Percentiles rank a stretch among this genome's conserved stretches.
phyloP scores from a whole-genome alignment of 345 rosid genomes.

The Dipteronia dyeriana region DNA sequence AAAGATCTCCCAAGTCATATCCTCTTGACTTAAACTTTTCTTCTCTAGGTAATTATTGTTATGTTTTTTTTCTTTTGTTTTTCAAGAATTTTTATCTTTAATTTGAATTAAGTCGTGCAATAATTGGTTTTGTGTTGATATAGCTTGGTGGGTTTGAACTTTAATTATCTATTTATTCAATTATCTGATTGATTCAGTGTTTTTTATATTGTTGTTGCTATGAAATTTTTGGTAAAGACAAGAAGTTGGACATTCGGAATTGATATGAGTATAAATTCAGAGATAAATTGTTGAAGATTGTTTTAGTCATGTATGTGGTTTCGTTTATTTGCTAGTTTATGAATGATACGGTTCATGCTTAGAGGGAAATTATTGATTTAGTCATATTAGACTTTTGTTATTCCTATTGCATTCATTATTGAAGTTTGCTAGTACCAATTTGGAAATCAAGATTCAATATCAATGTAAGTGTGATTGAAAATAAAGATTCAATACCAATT shows the following conservation, averaged over 20 bases:
- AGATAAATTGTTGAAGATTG: not conserved
- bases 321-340: not conserved
- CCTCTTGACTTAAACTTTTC: slow-evolving; percentile 17
- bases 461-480: not conserved
- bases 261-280: not conserved
- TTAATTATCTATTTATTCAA: not conserved
- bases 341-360: not conserved
- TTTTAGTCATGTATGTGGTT: not conserved
- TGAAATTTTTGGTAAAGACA: not conserved
- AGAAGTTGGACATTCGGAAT: not conserved
- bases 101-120: not conserved
- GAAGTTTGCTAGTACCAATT: not conserved
- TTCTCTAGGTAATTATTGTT: slow-evolving; percentile 20
- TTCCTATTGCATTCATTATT: not conserved
- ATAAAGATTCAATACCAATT: not conserved
- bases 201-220: not conserved
- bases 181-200: not conserved
- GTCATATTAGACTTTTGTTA: not conserved
- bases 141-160: slow-evolving; percentile 3
- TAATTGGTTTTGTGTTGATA: not conserved
- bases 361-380: not conserved
- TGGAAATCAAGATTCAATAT: not conserved
- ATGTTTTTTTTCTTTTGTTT: not conserved
- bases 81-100: not conserved
- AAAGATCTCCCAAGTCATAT: slow-evolving; percentile 10